Conservation (phyloP, 768 basidiomycete genomes). For the Ramaria sp. region DNA sequence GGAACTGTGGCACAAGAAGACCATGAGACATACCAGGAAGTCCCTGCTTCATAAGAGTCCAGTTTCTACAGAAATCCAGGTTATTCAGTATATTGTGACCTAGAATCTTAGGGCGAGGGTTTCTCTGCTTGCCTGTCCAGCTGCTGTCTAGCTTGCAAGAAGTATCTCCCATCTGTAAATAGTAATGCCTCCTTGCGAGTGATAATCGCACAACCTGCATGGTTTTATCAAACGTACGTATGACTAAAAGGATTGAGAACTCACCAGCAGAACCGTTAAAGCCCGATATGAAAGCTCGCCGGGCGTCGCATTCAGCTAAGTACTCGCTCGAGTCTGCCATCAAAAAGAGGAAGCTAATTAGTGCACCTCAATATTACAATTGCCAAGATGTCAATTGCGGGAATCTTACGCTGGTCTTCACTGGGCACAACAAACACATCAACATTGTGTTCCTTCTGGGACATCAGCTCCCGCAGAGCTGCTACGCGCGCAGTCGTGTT, state of each 20-base stretch:
- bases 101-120: slow-evolving; percentile 1
- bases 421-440: slow-evolving; percentile 78
- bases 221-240: slow-evolving; percentile 1
- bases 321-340: slow-evolving; percentile 81
- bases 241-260: neutral
- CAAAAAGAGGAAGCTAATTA: neutral
- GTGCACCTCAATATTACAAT: neutral
- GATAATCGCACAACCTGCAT: slow-evolving; percentile 66
- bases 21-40: slow-evolving; percentile 45
- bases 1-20: neutral
- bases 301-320: slow-evolving; percentile 70
- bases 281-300: slow-evolving; percentile 83
- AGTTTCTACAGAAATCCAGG: slow-evolving; percentile 42
- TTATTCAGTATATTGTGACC: neutral
- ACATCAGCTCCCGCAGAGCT: slow-evolving; percentile 63
- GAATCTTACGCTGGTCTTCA: slow-evolving; percentile 79
- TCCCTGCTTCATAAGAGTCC: slow-evolving; percentile 91
- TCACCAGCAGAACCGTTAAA: slow-evolving; percentile 90
- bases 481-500: slow-evolving; percentile 55
- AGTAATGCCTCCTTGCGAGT: slow-evolving; percentile 62
- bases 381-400: neutral
- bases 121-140: slow-evolving; percentile 53
- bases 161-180: slow-evolving; percentile 96
- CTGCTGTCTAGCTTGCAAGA: slow-evolving; percentile 85
- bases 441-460: slow-evolving; percentile 37